These are phyloP conservation scores for Musa schizocarpa DNA, from an alignment of 176 grass and related monocot genomes.

Conservation along the genomic window DNA sequence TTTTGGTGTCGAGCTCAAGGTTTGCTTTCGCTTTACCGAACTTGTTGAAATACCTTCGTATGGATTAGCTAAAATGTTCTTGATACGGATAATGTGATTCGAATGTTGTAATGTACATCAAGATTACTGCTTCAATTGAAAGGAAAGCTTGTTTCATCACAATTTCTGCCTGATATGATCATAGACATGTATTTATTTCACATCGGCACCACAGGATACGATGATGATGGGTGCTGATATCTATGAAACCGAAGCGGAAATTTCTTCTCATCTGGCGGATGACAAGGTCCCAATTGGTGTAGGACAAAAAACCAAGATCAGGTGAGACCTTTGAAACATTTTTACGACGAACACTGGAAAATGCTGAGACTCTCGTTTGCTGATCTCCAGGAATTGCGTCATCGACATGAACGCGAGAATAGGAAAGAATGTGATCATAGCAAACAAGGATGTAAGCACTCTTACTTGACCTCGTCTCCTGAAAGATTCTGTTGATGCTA, in stretches of 20 bases:
- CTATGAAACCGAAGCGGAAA: constrained; percentile 62
- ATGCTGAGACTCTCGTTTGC: neutral
- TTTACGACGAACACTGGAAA: neutral
- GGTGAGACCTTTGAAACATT: constrained; percentile 14
- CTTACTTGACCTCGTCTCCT: neutral
- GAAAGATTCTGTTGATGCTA: neutral
- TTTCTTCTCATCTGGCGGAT: constrained; percentile 32
- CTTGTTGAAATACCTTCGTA: too few species aligned
- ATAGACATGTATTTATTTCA: neutral
- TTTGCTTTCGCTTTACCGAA: constrained; percentile 9
- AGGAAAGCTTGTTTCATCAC: neutral
- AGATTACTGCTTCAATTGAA: too few species aligned
- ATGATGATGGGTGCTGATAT: constrained; percentile 72
- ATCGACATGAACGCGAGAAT: constrained; percentile 76
- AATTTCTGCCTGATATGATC: neutral
- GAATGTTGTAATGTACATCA: too few species aligned
- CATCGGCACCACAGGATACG: constrained; percentile 29
- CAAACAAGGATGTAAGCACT: constrained; percentile 42
- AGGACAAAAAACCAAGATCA: constrained; percentile 60
- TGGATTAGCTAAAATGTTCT: too few species aligned
- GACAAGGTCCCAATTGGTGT: constrained; percentile 55
- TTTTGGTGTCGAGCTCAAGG: constrained; percentile 44
- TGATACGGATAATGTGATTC: too few species aligned
- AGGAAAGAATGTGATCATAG: constrained; percentile 38
- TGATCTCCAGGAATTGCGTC: constrained; percentile 52